Evolutionary conservation across 257 asterid genomes (phyloP), one percentile per base, ranked within the genome.

Genomic region (Salvia splendens): DNA sequence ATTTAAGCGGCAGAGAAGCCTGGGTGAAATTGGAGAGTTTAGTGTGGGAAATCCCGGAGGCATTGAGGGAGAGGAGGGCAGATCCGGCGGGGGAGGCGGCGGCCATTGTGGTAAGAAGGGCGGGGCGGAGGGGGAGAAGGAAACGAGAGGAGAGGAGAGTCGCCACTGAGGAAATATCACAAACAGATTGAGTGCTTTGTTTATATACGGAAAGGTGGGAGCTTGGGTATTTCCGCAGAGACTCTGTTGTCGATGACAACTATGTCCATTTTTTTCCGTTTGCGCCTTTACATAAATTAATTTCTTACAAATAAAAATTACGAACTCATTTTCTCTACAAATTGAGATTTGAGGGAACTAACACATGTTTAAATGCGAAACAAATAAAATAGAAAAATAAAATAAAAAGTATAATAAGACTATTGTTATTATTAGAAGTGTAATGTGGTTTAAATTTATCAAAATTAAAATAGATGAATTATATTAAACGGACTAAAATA

Each of bases 1-100:
- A 80, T 76, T 76, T 85, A 64, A 69, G 12, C 66, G 82, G 77
- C n/a, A 61, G 30, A 0, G 72, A 74, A 1, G 72, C 7, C 36
- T 66, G 81, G 36, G 53, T 58, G 58, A 83, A 72, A 72, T 49
- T 67, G 45, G 84, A 65, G 24, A 84, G 33, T 64, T 67, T 75
- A 62, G 69, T 79, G 64, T 73, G 68, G 61, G 78, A 77, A 71
- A 72, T 24, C 10, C 71, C 79, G 43, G 77, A 46, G 48, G 86
- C 62, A 56, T 59, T 74, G 77, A 77, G 70, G 48, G 88, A 70
- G 41, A 73, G 81, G 32, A 79, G 47, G 58, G 95, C 79, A 35
- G 95, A 85, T 76, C 92, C 95, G 8, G 87, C 77, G 45, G 82
- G 82, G 20, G 82, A 70, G 65, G 86, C 74, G 67, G 95, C 82